A percentile compares a stretch with the other conserved stretches of the same genome.
phyloP scores from a whole-genome alignment of 2,329 filamentous ascomycete species.

The Talaromyces sp. region DNA sequence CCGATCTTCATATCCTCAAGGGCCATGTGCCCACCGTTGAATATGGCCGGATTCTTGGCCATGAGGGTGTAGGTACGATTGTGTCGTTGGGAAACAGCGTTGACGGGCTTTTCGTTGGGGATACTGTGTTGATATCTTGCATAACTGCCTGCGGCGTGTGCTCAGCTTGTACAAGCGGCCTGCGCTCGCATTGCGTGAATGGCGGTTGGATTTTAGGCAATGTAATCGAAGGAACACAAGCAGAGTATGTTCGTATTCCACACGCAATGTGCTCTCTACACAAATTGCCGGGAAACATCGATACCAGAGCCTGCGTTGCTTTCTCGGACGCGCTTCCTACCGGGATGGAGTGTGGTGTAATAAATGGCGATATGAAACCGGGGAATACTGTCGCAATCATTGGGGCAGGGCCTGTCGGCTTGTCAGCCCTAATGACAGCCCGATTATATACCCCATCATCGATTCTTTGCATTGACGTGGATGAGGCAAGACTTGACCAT shows the following conservation, averaged over 20 bases:
- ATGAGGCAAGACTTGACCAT: not conserved
- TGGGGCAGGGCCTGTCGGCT: not conserved
- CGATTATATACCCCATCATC: not conserved
- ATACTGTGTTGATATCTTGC: conserved; percentile 50
- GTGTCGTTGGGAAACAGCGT: conserved; percentile 44
- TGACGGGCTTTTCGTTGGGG: conserved; percentile 44
- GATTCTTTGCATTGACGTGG: not conserved
- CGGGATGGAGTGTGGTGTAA: not conserved
- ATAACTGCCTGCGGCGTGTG: conserved; percentile 51
- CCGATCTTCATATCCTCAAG: conserved; percentile 51
- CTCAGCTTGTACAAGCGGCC: conserved; percentile 48
- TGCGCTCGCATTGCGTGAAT: conserved; percentile 50
- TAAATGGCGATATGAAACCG: not conserved
- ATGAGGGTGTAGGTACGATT: conserved; percentile 51
- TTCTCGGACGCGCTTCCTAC: not conserved
- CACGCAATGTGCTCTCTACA: conserved; percentile 46
- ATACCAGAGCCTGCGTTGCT: conserved; percentile 26
- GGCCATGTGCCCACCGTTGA: conserved; percentile 48
- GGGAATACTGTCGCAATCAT: not conserved
- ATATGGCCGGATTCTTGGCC: conserved; percentile 47
- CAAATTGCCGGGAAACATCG: conserved; percentile 38
- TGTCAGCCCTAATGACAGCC: not conserved
- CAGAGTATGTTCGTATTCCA: conserved; percentile 52
- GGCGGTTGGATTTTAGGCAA: conserved; percentile 56
- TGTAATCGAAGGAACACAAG: conserved; percentile 50